Conservation (phyloP, 192 early-diverging fungal genomes). For the Spizellomyces punctatus region DNA sequence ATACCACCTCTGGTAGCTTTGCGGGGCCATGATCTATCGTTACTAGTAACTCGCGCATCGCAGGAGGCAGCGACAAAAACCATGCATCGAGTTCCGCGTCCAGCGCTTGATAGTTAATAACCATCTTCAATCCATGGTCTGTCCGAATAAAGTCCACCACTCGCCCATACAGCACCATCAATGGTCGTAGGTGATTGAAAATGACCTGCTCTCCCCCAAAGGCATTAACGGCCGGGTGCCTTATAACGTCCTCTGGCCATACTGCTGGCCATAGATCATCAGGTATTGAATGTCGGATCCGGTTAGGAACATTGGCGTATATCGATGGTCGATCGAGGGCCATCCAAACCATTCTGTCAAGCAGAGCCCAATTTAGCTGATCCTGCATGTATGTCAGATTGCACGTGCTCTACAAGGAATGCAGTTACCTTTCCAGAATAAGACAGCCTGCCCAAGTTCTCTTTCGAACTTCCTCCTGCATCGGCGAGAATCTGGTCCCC, state of each 20-base stretch:
- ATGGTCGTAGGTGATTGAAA: conserved; percentile 1
- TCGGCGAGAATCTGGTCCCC: not conserved
- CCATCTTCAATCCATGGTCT: conserved; percentile 17
- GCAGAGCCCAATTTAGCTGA: not conserved
- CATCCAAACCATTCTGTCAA: conserved; percentile 9
- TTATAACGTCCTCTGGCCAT: conserved; percentile 9
- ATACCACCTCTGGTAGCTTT: not conserved
- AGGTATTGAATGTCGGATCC: conserved; percentile 12
- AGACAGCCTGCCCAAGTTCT: conserved; percentile 15
- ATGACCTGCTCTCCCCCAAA: not conserved
- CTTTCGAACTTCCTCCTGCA: conserved; percentile 13
- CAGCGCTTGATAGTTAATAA: conserved; percentile 17
- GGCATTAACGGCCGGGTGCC: not conserved
- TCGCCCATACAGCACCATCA: conserved; percentile 19
- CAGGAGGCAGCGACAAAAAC: conserved; percentile 21
- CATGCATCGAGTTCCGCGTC: conserved; percentile 22
- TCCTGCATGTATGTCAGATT: too few species aligned
- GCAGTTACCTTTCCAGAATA: conserved; percentile 17
- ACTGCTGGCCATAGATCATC: conserved; percentile 10
- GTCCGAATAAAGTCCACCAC: conserved; percentile 7
- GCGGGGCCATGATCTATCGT: not conserved
- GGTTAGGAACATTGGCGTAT: conserved; percentile 18
- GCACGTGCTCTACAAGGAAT: too few species aligned
- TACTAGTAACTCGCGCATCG: conserved; percentile 8
- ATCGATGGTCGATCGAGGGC: conserved; percentile 13